phyloP scores from a whole-genome alignment of 352 stramenopile species.

The Phytophthora constricta region DNA sequence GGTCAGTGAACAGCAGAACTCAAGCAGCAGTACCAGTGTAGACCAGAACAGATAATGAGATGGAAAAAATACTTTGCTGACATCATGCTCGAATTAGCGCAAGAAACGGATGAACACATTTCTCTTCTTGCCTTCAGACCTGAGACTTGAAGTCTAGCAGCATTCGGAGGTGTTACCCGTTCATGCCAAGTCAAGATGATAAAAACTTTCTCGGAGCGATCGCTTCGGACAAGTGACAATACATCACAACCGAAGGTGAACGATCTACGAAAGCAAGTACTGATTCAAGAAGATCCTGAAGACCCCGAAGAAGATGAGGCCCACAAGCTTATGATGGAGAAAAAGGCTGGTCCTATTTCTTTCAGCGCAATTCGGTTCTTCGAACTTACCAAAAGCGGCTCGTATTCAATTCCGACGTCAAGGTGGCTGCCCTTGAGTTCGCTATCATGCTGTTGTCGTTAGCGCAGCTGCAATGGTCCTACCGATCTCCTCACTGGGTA shows the following conservation, averaged over 20 bases:
- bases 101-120: not conserved
- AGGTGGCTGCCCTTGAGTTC: conserved; percentile 50
- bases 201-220: not conserved
- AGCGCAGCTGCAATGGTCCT: conserved; percentile 51
- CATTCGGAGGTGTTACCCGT: too few relatives aligned
- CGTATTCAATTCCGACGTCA: conserved; percentile 46
- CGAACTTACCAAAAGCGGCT: conserved; percentile 52
- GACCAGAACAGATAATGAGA: too few relatives aligned
- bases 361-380: conserved; percentile 32
- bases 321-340: conserved; percentile 5
- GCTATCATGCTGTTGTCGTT: conserved; percentile 50
- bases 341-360: conserved; percentile 32
- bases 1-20: conserved; percentile 2
- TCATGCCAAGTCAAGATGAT: not conserved
- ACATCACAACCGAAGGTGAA: conserved; percentile 6
- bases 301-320: conserved; percentile 6
- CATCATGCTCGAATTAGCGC: not conserved
- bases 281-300: conserved; percentile 17
- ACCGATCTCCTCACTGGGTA: conserved; percentile 46
- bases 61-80: not conserved
- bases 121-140: too few relatives aligned
- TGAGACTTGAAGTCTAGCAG: too few relatives aligned
- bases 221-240: not conserved
- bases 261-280: too few relatives aligned
- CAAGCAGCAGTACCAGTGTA: not conserved